These are phyloP conservation scores for Huntiella abstrusa DNA, from an alignment of 2,329 filamentous ascomycete genomes.

Conservation along the genomic window DNA sequence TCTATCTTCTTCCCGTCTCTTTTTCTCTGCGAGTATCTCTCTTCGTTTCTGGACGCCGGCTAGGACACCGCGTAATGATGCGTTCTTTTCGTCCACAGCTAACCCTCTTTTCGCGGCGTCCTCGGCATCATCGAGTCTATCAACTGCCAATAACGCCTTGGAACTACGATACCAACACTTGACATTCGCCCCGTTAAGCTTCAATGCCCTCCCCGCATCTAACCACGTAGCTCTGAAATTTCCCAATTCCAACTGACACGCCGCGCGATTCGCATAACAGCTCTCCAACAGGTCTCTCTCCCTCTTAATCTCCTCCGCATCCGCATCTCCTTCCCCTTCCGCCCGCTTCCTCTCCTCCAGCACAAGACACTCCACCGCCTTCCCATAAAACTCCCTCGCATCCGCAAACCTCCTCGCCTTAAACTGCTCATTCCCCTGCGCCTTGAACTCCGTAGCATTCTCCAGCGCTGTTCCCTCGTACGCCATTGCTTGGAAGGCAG, in stretches of 20 bases:
- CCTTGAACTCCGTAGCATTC: slow-evolving; percentile 67
- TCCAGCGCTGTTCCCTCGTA: slow-evolving; percentile 84
- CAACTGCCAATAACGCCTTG: slow-evolving; percentile 57
- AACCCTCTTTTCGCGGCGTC: slow-evolving; percentile 63
- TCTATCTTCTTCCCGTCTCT: slow-evolving; percentile 36
- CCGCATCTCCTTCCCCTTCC: slow-evolving; percentile 29
- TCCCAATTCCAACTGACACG: slow-evolving; percentile 71
- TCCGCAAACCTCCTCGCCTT: slow-evolving; percentile 54
- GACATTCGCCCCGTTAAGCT: slow-evolving; percentile 60
- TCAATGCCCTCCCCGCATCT: slow-evolving; percentile 65
- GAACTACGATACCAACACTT: slow-evolving; percentile 85
- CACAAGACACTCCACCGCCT: slow-evolving; percentile 57
- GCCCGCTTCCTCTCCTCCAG: slow-evolving; percentile 13
- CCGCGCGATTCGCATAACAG: slow-evolving; percentile 69
- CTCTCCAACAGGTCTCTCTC: slow-evolving; percentile 52
- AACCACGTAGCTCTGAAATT: slow-evolving; percentile 78
- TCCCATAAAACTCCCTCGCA: slow-evolving; percentile 79
- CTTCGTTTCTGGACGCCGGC: slow-evolving; percentile 44
- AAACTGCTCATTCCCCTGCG: slow-evolving; percentile 83
- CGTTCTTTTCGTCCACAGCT: slow-evolving; percentile 50
- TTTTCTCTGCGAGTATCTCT: slow-evolving; percentile 33
- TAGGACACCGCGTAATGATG: slow-evolving; percentile 41
- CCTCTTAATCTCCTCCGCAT: slow-evolving; percentile 36
- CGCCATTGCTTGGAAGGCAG: slow-evolving; percentile 73
- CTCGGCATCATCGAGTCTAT: slow-evolving; percentile 60